A percentile compares a stretch with the other conserved stretches of the same genome.
phyloP scores from a whole-genome alignment of 768 basidiomycete species.

The Termitomyces sp. region DNA sequence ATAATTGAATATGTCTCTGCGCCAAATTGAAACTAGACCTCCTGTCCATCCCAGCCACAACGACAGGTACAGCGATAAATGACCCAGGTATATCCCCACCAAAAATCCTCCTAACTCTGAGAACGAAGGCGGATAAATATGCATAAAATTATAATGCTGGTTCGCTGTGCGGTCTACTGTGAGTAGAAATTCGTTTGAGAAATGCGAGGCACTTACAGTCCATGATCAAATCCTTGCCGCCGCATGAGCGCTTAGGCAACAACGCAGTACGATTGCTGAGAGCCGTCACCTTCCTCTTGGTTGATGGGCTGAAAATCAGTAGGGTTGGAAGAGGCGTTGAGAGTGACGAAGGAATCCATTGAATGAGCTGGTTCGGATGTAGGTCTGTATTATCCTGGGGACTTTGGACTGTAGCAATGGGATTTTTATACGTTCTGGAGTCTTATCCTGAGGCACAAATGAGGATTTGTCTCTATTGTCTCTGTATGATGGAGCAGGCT shows the following conservation, averaged over 20 bases:
- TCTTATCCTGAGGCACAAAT: too few relatives aligned
- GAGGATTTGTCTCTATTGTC: too few relatives aligned
- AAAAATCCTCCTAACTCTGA: neutral
- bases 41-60: neutral
- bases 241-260: neutral
- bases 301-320: neutral
- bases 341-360: constrained; percentile 4
- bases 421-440: neutral
- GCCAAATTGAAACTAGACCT: neutral
- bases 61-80: neutral
- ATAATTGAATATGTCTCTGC: neutral
- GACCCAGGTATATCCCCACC: neutral
- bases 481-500: too few relatives aligned
- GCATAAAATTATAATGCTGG: neutral
- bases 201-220: neutral
- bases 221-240: neutral
- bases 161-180: neutral
- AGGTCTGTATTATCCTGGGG: neutral
- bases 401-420: neutral
- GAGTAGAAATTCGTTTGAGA: neutral
- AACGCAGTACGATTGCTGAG: neutral
- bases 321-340: neutral
- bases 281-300: neutral
- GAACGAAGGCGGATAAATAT: neutral
- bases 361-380: neutral